These are phyloP conservation scores for Zalaria sp. DNA, from an alignment of 2,329 filamentous ascomycete species.

Conservation along the genomic window DNA sequence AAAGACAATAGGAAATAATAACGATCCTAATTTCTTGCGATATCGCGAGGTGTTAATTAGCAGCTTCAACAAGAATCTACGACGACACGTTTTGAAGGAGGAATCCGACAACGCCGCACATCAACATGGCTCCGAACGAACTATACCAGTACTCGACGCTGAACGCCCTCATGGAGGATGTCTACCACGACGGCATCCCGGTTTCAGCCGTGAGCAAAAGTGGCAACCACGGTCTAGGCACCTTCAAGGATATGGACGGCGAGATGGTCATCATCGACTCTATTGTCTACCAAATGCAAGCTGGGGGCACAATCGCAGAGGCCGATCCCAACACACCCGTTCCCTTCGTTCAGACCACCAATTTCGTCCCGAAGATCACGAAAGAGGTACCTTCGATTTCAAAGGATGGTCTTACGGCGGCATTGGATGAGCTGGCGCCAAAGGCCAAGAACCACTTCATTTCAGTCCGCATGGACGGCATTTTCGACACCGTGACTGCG, in stretches of 20 bases:
- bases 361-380: background rate
- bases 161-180: constrained; percentile 30
- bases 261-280: constrained; percentile 29
- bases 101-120: too few relatives aligned
- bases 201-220: constrained; percentile 30
- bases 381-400: background rate
- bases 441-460: background rate
- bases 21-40: too few relatives aligned
- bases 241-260: constrained; percentile 29
- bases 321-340: constrained; percentile 21
- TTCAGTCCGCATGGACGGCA: background rate
- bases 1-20: too few relatives aligned
- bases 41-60: too few relatives aligned
- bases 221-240: constrained; percentile 37
- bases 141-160: constrained; percentile 31
- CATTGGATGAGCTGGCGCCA: background rate
- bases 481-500: background rate
- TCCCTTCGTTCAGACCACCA: constrained; percentile 18
- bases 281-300: constrained; percentile 26
- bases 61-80: too few relatives aligned
- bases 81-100: too few relatives aligned
- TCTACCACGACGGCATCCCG: constrained; percentile 32
- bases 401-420: background rate
- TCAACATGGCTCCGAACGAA: constrained; percentile 21
- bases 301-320: constrained; percentile 19